These are phyloP conservation scores for Xylaria flabelliformis DNA, from an alignment of 495 filamentous ascomycete species.

Conservation along the genomic window DNA sequence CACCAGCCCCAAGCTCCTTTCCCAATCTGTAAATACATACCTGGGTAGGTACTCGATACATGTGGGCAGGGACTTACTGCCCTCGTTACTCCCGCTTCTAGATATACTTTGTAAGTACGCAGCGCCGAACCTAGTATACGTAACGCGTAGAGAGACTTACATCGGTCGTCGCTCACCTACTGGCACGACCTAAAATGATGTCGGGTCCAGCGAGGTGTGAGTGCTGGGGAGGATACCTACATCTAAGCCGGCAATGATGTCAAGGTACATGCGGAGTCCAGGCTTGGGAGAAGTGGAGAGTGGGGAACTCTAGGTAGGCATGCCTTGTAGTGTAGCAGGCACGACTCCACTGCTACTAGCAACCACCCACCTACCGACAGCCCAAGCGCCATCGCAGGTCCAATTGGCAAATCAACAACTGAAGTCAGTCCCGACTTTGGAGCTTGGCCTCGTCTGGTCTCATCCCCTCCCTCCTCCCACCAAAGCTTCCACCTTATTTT, in stretches of 20 bases:
- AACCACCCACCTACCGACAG: conserved; percentile 18
- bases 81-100: background rate
- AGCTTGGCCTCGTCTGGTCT: conserved; percentile 16
- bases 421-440: conserved; percentile 25
- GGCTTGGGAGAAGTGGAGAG: background rate
- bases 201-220: background rate
- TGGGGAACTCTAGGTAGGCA: background rate
- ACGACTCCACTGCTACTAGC: conserved; percentile 2
- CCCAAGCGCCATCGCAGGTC: conserved; percentile 26
- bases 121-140: background rate
- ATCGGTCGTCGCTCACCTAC: background rate
- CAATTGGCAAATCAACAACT: conserved; percentile 32
- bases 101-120: background rate
- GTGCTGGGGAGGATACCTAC: background rate
- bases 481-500: conserved; percentile 20
- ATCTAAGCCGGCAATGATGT: background rate
- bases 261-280: conserved; percentile 1
- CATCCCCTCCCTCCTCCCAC: conserved; percentile 20
- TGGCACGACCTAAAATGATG: background rate
- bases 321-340: conserved; percentile 9
- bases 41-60: background rate
- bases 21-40: background rate
- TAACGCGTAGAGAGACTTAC: background rate
- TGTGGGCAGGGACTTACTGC: conserved; percentile 12
- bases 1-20: background rate